Conservation (phyloP, 2,329 filamentous ascomycete species). For the Colletotrichum nymphaeae region DNA sequence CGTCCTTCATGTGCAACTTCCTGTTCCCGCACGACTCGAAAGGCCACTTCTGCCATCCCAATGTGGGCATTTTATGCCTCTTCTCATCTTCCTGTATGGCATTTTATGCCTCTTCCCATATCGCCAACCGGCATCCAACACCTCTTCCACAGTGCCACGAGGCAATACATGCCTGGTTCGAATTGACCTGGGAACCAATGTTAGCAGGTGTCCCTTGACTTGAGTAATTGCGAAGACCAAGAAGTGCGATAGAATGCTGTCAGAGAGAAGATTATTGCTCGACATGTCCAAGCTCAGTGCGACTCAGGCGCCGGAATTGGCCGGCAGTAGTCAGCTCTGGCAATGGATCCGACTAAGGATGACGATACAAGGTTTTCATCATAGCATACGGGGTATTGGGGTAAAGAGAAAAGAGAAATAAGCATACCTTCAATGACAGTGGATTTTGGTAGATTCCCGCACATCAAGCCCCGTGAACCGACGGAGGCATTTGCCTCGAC, state of each 20-base stretch:
- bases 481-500: constrained; percentile 18
- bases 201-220: constrained; percentile 2
- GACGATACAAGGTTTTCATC: constrained; percentile 94
- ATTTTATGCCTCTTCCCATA: background rate
- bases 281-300: constrained; percentile 53
- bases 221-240: background rate
- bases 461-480: constrained; percentile 27
- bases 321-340: constrained; percentile 39
- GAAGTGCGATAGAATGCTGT: constrained; percentile 38
- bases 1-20: background rate
- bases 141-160: background rate
- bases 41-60: background rate
- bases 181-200: background rate
- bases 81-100: too few relatives aligned
- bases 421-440: background rate
- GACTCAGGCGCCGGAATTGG: constrained; percentile 38
- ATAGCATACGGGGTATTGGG: constrained; percentile 54
- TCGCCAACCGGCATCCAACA: too few relatives aligned
- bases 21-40: background rate
- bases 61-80: background rate
- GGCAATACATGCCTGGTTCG: background rate
- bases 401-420: constrained; percentile 1
- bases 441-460: constrained; percentile 11
- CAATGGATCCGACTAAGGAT: constrained; percentile 87
- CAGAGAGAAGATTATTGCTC: constrained; percentile 69